A percentile compares a stretch with the other conserved stretches of the same genome.
These are phyloP conservation scores for Aspergillus sp. DNA, from an alignment of 2,329 filamentous ascomycete species.

Conservation along the genomic window DNA sequence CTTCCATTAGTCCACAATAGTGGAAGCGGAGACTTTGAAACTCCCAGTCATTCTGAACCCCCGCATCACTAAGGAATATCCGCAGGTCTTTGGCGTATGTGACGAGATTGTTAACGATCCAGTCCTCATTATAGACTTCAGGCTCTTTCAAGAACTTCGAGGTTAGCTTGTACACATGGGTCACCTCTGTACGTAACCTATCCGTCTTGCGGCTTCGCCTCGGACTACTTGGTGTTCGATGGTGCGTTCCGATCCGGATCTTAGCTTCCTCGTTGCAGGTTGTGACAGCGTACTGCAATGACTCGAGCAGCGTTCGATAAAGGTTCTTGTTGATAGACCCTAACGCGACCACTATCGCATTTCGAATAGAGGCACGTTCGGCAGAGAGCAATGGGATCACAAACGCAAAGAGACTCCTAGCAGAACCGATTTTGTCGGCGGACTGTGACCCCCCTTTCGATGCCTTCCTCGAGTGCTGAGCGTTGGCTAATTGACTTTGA, in stretches of 20 bases:
- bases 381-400: slow-evolving; percentile 84
- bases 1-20: slow-evolving; percentile 91
- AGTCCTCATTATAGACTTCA: slow-evolving; percentile 80
- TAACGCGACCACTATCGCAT: slow-evolving; percentile 86
- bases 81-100: slow-evolving; percentile 90
- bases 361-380: slow-evolving; percentile 75
- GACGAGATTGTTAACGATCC: slow-evolving; percentile 84
- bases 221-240: slow-evolving; percentile 79
- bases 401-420: slow-evolving; percentile 84
- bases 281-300: slow-evolving; percentile 80
- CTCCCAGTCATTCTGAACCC: slow-evolving; percentile 91
- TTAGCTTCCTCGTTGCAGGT: slow-evolving; percentile 88
- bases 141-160: slow-evolving; percentile 81
- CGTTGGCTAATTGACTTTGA: slow-evolving; percentile 58
- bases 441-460: slow-evolving; percentile 64
- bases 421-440: slow-evolving; percentile 81
- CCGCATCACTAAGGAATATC: slow-evolving; percentile 89
- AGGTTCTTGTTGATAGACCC: slow-evolving; percentile 95
- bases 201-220: slow-evolving; percentile 82
- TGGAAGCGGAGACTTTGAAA: slow-evolving; percentile 89
- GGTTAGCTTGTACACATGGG: slow-evolving; percentile 92
- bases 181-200: slow-evolving; percentile 86
- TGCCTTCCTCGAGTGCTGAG: slow-evolving; percentile 77
- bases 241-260: slow-evolving; percentile 71
- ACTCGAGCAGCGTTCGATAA: slow-evolving; percentile 86